These are phyloP conservation scores for Trichocladium antarcticum DNA, from an alignment of 495 filamentous ascomycete genomes.

Conservation along the genomic window DNA sequence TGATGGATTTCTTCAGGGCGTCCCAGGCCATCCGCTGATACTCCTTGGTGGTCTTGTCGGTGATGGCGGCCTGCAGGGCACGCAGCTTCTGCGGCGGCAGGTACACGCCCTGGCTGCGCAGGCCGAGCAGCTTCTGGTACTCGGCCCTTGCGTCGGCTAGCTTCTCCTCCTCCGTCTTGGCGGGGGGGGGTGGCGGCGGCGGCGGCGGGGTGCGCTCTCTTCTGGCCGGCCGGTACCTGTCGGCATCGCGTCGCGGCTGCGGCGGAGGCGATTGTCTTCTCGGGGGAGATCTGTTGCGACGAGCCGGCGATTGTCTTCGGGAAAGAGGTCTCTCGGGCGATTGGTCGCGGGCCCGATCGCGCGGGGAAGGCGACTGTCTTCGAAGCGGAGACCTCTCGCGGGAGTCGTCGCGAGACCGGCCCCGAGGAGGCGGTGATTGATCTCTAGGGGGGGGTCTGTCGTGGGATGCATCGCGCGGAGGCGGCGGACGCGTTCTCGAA, in stretches of 20 bases:
- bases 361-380: background rate
- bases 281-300: slow-evolving; percentile 14
- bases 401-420: too few species aligned
- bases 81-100: slow-evolving; percentile 86
- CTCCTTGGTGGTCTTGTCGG: slow-evolving; percentile 89
- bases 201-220: slow-evolving; percentile 37
- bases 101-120: slow-evolving; percentile 90
- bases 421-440: slow-evolving; percentile 13
- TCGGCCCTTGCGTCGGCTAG: slow-evolving; percentile 70
- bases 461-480: background rate
- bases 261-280: slow-evolving; percentile 18
- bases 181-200: slow-evolving; percentile 29
- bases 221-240: slow-evolving; percentile 32
- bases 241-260: slow-evolving; percentile 30
- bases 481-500: background rate
- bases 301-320: background rate
- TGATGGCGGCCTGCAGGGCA: slow-evolving; percentile 90
- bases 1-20: slow-evolving; percentile 96
- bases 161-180: slow-evolving; percentile 72
- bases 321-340: slow-evolving; percentile 3
- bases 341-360: slow-evolving; percentile 8
- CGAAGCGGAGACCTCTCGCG: slow-evolving; percentile 2
- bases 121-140: slow-evolving; percentile 78
- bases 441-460: slow-evolving; percentile 20
- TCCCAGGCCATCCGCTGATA: slow-evolving; percentile 99